Conservation (phyloP, 202 grass and related monocot genomes). For the Carex sylvatica region DNA sequence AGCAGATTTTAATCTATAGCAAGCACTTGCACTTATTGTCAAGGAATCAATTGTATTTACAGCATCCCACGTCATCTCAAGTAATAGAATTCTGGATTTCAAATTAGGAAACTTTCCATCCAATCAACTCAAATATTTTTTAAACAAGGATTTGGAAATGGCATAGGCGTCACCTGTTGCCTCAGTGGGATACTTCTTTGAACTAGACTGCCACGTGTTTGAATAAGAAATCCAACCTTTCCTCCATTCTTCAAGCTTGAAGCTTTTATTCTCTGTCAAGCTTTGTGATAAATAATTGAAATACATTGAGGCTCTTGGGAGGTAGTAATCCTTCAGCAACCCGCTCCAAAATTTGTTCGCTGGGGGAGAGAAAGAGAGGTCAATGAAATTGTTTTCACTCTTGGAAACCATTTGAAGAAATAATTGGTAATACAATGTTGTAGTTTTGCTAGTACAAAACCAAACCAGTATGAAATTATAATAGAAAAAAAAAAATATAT, state of each 20-base stretch:
- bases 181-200: conserved; percentile 48
- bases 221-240: conserved; percentile 82
- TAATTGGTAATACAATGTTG: background rate
- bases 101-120: background rate
- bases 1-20: conserved; percentile 1
- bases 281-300: conserved; percentile 52
- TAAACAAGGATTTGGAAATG: conserved; percentile 62
- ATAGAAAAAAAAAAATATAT: background rate
- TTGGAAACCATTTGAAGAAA: background rate
- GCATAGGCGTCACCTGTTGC: conserved; percentile 52
- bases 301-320: conserved; percentile 81
- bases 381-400: conserved; percentile 2
- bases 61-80: background rate
- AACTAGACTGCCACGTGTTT: conserved; percentile 62
- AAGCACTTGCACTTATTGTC: background rate
- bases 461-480: background rate
- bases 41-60: conserved; percentile 14
- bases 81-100: background rate
- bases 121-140: conserved; percentile 70
- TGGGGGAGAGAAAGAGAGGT: conserved; percentile 17
- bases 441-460: background rate
- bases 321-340: conserved; percentile 82
- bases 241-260: conserved; percentile 77
- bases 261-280: conserved; percentile 63
- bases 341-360: conserved; percentile 97